Percentiles rank a stretch among this genome's conserved stretches.
These are phyloP conservation scores for Spiromastix sp. DNA, from an alignment of 2,329 filamentous ascomycete genomes.

Conservation along the genomic window DNA sequence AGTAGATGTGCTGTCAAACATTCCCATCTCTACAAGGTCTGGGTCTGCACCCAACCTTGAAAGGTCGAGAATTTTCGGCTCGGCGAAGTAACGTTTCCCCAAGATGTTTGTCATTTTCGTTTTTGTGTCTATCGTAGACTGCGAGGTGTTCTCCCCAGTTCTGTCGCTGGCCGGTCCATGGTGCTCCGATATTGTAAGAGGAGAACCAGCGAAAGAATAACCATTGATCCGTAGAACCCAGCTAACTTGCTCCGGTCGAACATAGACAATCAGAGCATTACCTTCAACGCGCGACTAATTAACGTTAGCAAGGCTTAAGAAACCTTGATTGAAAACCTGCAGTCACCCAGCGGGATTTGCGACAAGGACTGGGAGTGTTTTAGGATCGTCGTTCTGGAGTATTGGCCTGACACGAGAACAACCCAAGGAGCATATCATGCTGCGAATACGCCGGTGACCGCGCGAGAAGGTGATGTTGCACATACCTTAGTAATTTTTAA, in stretches of 20 bases:
- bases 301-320: constrained; percentile 55
- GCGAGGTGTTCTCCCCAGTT: constrained; percentile 17
- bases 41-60: constrained; percentile 65
- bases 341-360: constrained; percentile 28
- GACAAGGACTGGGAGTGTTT: constrained; percentile 21
- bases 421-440: constrained; percentile 25
- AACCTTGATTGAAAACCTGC: constrained; percentile 32
- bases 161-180: constrained; percentile 16
- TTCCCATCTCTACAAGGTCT: constrained; percentile 60
- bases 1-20: constrained; percentile 60
- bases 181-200: constrained; percentile 41
- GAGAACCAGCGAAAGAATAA: constrained; percentile 56
- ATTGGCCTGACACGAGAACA: constrained; percentile 34
- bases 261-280: constrained; percentile 58
- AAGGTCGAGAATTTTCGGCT: constrained; percentile 68
- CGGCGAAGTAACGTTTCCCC: constrained; percentile 59
- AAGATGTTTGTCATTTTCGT: constrained; percentile 62
- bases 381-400: constrained; percentile 34
- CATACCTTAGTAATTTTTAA: constrained; percentile 71
- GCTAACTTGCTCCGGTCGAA: constrained; percentile 53
- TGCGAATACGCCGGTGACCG: constrained; percentile 31
- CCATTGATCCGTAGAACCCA: constrained; percentile 58
- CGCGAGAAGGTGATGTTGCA: constrained; percentile 35
- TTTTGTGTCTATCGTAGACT: constrained; percentile 51
- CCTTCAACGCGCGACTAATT: constrained; percentile 59